Evolutionary conservation across 345 rosid genomes (phyloP), one percentile per base, ranked within the genome.

Genomic region (Sonneratia alba): DNA sequence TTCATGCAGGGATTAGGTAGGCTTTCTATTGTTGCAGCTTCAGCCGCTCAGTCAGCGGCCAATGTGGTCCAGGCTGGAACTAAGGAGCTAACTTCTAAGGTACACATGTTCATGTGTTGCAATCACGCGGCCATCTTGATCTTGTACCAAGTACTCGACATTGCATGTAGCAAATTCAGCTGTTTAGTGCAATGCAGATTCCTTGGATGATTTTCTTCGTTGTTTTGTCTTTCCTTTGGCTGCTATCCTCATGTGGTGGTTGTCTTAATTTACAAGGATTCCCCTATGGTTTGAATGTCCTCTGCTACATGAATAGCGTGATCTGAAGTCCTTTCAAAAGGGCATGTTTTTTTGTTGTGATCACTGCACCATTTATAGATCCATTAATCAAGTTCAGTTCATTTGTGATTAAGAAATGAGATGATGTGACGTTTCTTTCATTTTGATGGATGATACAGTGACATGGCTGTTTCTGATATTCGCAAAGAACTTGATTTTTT

Each of bases 1-100:
- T 66, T 66, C 32, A 36, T 67, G 70, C 43, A 95, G 99, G 97
- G 99, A 18, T 72, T 95, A 37, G 97, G 97, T 67, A 87, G 76
- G 83, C 81, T 95, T 66, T 95, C 99, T 72, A 48, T 90, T 76
- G 99, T 85, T n/a, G 97, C 98, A 1, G 83, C 88, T 7, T 90
- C 97, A 11, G 97, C 94, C 6, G 94, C 91, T 34, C 93, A 88
- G 68, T 85, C 91, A 0, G 92, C 98, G 67, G 97, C 97, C 0
- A 90, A 64, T 87, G 98, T 79, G 77, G 96, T 94, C 80, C 97
- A 87, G 55, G 87, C 87, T 3, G 87, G 98, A 61, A 93, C 96
- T 9, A 91, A 81, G 80, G 97, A 94, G 70, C 38, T 94, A 42
- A 75, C 84, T 65, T 76, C 91, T 27, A 90, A 90, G 96, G 98